A percentile compares a stretch with the other conserved stretches of the same genome.
Conservation (phyloP, 1,139 yeast genomes). For the Meyerozyma carpophila region DNA sequence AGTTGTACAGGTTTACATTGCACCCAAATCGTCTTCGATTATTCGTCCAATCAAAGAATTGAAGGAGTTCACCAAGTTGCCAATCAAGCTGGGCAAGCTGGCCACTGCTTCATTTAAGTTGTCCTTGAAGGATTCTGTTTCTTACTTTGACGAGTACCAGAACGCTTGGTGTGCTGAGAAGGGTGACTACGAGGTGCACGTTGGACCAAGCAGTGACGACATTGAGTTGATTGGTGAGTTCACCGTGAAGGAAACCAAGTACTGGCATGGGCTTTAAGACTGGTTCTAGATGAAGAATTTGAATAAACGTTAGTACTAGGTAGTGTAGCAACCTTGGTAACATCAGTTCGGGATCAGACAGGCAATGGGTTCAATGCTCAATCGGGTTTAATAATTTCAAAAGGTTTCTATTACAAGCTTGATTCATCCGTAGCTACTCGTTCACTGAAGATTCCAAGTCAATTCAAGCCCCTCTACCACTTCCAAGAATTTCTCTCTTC, state of each 20-base stretch:
- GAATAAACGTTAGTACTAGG: no score
- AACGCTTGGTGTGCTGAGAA: conserved; percentile 47
- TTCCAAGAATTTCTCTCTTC: no score
- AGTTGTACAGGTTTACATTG: conserved; percentile 42
- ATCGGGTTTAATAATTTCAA: no score
- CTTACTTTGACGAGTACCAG: conserved; percentile 48
- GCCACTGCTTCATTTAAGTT: conserved; percentile 29
- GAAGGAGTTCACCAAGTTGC: conserved; percentile 49
- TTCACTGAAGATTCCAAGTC: no score
- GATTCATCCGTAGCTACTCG: no score
- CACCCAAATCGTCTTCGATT: conserved; percentile 32
- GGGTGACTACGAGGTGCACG: conserved; percentile 43
- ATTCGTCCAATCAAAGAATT: conserved; percentile 54
- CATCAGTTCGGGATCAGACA: no score
- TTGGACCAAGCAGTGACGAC: conserved; percentile 34
- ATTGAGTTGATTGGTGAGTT: conserved; percentile 10
- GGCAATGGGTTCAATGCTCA: no score
- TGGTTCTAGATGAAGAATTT: no score
- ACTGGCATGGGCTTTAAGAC: conserved; percentile 12
- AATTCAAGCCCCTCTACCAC: no score
- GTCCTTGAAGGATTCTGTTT: conserved; percentile 44
- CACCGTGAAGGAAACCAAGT: conserved; percentile 7
- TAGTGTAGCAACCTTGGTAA: no score
- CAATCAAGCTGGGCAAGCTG: conserved; percentile 35
- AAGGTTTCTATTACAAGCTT: no score